Evolutionary conservation across 1,284 basidiomycete species (phyloP).

Genomic region (Boletus smithii): DNA sequence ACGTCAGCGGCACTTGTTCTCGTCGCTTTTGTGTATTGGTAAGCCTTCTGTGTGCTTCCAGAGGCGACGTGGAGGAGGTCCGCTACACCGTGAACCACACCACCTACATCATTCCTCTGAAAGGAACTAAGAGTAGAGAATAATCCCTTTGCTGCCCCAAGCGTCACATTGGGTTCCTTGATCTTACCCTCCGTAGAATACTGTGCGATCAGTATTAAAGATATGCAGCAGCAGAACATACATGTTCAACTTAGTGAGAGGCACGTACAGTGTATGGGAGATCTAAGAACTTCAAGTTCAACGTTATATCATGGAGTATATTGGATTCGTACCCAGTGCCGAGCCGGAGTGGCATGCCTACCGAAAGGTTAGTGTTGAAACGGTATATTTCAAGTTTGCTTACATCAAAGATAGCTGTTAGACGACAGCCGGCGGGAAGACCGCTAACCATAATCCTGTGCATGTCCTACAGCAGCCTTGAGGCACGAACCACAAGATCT

Average conservation of each 20-base stretch:
- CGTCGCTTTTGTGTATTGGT: conserved; percentile 60
- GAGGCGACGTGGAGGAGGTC: conserved; percentile 42
- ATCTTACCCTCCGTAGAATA: conserved; percentile 92
- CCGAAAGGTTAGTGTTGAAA: conserved; percentile 1
- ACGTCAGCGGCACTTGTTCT: conserved; percentile 77
- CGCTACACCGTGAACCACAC: conserved; percentile 54
- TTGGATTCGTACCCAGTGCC: conserved; percentile 47
- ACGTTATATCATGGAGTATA: neutral
- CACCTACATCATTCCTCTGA: conserved; percentile 72
- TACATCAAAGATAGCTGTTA: conserved; percentile 87
- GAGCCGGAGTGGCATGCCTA: conserved; percentile 69
- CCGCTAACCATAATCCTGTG: conserved; percentile 71
- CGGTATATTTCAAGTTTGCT: conserved; percentile 23
- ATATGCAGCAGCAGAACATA: neutral
- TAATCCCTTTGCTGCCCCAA: conserved; percentile 75
- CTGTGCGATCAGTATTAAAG: conserved; percentile 33
- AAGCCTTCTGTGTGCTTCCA: conserved; percentile 52
- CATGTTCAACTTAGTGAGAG: neutral
- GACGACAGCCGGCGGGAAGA: conserved; percentile 78
- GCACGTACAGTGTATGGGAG: conserved; percentile 55
- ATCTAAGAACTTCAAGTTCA: conserved; percentile 36
- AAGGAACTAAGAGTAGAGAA: conserved; percentile 69
- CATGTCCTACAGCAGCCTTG: conserved; percentile 46
- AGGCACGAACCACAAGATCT: conserved; percentile 6
- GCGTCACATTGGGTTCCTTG: conserved; percentile 85